phyloP scores from a whole-genome alignment of 495 filamentous ascomycete species.

The Aspergillus ostianus region DNA sequence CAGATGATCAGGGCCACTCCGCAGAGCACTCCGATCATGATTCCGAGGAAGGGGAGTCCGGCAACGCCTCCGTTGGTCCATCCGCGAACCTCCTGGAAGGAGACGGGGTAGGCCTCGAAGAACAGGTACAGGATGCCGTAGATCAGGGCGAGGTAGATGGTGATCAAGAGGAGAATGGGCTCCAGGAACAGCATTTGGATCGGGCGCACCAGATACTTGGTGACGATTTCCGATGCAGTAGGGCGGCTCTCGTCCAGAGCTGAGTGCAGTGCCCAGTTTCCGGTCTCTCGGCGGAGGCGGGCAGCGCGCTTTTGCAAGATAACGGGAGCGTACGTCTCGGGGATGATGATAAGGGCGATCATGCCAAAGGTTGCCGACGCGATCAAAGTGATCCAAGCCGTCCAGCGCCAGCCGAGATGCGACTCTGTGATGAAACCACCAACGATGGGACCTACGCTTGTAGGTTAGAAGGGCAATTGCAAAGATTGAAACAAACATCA shows the following conservation, averaged over 20 bases:
- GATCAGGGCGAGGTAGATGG: constrained; percentile 50
- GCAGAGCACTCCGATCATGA: constrained; percentile 54
- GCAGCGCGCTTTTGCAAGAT: constrained; percentile 57
- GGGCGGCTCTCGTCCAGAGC: constrained; percentile 55
- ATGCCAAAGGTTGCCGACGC: constrained; percentile 49
- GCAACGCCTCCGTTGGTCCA: constrained; percentile 48
- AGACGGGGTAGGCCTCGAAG: constrained; percentile 60
- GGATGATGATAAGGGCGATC: constrained; percentile 49
- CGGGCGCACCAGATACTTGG: constrained; percentile 58
- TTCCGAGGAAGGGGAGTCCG: constrained; percentile 59
- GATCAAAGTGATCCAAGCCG: constrained; percentile 63
- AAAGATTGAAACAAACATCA: constrained; percentile 14
- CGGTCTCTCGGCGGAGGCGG: constrained; percentile 56
- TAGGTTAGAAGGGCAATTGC: constrained; percentile 9
- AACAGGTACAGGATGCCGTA: constrained; percentile 65
- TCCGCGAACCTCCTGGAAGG: constrained; percentile 52
- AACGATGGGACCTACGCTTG: constrained; percentile 21
- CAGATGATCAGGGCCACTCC: constrained; percentile 48
- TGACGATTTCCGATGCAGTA: constrained; percentile 42
- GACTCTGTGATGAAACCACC: constrained; percentile 58
- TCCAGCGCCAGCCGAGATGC: constrained; percentile 64
- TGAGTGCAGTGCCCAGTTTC: constrained; percentile 60
- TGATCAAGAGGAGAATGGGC: constrained; percentile 58
- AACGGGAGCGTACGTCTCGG: constrained; percentile 60
- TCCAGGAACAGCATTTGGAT: constrained; percentile 58